Evolutionary conservation across 768 basidiomycete genomes (phyloP).

Genomic region (Tubosaeta sp.): DNA sequence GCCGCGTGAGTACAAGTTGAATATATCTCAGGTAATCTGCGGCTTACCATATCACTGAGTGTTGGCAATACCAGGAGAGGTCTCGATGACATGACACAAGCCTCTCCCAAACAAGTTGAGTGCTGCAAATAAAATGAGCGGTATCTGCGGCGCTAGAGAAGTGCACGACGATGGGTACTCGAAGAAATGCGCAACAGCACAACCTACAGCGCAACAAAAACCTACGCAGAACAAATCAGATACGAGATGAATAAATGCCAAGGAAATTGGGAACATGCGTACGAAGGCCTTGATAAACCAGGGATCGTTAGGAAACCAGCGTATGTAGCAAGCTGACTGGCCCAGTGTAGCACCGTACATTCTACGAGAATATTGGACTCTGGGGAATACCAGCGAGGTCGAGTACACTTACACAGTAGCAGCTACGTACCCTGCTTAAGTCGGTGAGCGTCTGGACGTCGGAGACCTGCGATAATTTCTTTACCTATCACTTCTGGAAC

Average conservation of each 20-base stretch:
- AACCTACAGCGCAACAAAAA: slow-evolving; percentile 2
- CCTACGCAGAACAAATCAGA: slow-evolving; percentile 1
- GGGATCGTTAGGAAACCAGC: slow-evolving; percentile 11
- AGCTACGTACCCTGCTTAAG: slow-evolving; percentile 1
- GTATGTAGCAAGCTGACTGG: slow-evolving; percentile 4
- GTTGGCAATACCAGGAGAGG: background rate
- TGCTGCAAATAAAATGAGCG: background rate
- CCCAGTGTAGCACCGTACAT: slow-evolving; percentile 14
- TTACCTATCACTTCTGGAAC: slow-evolving; percentile 6
- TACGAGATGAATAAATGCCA: background rate
- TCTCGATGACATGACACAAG: slow-evolving; percentile 3
- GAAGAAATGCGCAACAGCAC: background rate
- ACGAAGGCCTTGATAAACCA: slow-evolving; percentile 3
- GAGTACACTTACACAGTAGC: slow-evolving; percentile 2
- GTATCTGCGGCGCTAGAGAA: slow-evolving; percentile 8
- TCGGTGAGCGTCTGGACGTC: background rate
- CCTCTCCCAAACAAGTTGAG: background rate
- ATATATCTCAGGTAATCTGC: too few species aligned
- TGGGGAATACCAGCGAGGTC: background rate
- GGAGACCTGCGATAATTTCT: background rate
- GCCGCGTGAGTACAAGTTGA: background rate
- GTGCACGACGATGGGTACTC: background rate
- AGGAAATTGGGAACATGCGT: background rate
- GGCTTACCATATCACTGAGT: slow-evolving; percentile 2
- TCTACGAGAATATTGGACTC: background rate